phyloP scores from a whole-genome alignment of 768 basidiomycete species.

The Astraeus odoratus region DNA sequence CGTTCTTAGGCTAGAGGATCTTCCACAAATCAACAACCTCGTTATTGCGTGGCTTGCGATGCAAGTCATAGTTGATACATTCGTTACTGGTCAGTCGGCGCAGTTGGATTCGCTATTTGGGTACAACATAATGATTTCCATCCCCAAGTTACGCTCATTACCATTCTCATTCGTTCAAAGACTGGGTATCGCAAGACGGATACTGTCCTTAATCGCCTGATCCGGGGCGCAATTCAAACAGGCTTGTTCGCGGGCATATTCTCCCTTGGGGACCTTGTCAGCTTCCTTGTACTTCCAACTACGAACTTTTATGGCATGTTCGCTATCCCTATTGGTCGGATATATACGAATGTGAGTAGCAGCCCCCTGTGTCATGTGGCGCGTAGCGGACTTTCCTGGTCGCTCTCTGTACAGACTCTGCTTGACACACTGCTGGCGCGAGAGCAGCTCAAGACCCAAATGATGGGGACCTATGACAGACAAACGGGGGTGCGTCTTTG shows the following conservation, averaged over 20 bases:
- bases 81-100: conserved; percentile 34
- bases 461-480: conserved; percentile 5
- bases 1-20: conserved; percentile 32
- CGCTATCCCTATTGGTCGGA: conserved; percentile 34
- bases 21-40: conserved; percentile 33
- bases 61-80: conserved; percentile 37
- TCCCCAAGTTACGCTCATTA: conserved; percentile 17
- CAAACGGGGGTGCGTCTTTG: background rate
- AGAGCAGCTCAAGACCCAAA: conserved; percentile 25
- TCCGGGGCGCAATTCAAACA: conserved; percentile 49
- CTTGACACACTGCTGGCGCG: conserved; percentile 39
- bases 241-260: conserved; percentile 47
- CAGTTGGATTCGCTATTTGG: background rate
- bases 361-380: background rate
- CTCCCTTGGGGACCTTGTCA: conserved; percentile 42
- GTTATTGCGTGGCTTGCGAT: conserved; percentile 42
- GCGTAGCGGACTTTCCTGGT: background rate
- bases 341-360: conserved; percentile 39
- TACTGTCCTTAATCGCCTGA: conserved; percentile 45
- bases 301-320: conserved; percentile 34
- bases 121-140: background rate
- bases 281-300: conserved; percentile 20
- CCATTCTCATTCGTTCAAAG: conserved; percentile 33
- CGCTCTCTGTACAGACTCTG: conserved; percentile 27
- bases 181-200: conserved; percentile 50